Conservation (phyloP, 2,329 filamentous ascomycete genomes). For the Tolypocladium paradoxum region DNA sequence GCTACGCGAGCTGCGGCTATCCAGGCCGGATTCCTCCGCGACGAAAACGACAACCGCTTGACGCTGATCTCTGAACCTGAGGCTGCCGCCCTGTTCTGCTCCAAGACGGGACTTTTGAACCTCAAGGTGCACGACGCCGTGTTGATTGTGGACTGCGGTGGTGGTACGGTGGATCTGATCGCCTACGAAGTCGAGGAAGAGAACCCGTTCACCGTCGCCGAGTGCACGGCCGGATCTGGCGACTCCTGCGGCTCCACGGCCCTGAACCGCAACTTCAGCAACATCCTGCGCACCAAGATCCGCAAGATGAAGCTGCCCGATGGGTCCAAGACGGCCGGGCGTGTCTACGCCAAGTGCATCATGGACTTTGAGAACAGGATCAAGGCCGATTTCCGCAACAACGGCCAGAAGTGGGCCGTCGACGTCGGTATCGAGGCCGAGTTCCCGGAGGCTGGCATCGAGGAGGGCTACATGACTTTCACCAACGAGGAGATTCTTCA, state of each 20-base stretch:
- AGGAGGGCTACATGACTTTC: slow-evolving; percentile 99
- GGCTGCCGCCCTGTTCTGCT: slow-evolving; percentile 93
- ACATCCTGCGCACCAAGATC: slow-evolving; percentile 94
- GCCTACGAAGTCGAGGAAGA: slow-evolving; percentile 98
- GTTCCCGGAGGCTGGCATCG: slow-evolving; percentile 93
- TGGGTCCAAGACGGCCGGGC: slow-evolving; percentile 92
- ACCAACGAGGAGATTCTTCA: slow-evolving; percentile 98
- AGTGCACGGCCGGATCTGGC: slow-evolving; percentile 93
- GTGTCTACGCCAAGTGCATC: slow-evolving; percentile 98
- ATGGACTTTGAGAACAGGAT: slow-evolving; percentile 99
- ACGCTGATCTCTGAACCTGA: slow-evolving; percentile 95
- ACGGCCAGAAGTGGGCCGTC: slow-evolving; percentile 97
- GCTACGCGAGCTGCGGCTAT: slow-evolving; percentile 92
- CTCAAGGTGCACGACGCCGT: slow-evolving; percentile 98
- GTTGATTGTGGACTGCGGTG: slow-evolving; percentile 94
- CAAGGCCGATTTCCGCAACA: slow-evolving; percentile 99
- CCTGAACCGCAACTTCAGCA: slow-evolving; percentile 95
- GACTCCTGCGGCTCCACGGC: slow-evolving; percentile 98
- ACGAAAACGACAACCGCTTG: slow-evolving; percentile 94
- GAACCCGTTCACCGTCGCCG: slow-evolving; percentile 89
- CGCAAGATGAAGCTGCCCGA: slow-evolving; percentile 98
- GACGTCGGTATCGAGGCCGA: slow-evolving; percentile 98
- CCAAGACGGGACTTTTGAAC: slow-evolving; percentile 90
- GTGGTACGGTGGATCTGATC: slow-evolving; percentile 97
- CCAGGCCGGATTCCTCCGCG: slow-evolving; percentile 89